These are phyloP conservation scores for Eucalyptus cloeziana DNA, from an alignment of 345 rosid species.

Conservation along the genomic window DNA sequence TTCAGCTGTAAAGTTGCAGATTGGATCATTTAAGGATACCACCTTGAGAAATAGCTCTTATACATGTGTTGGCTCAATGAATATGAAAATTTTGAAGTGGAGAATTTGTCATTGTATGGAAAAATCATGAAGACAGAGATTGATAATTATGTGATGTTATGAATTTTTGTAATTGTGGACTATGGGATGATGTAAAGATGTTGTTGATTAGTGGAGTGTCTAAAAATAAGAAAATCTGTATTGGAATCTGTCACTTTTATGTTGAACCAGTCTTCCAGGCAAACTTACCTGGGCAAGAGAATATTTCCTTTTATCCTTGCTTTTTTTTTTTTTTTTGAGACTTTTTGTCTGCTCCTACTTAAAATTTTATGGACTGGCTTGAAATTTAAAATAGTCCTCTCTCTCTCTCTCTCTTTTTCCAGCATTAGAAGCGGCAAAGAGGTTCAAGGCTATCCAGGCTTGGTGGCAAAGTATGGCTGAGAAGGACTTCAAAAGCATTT, in stretches of 20 bases:
- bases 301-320: not conserved
- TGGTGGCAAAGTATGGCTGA: conserved; percentile 95
- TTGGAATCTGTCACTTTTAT: not conserved
- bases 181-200: not conserved
- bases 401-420: not conserved
- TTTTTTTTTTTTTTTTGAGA: not conserved
- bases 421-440: conserved; percentile 54
- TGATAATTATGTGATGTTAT: not conserved
- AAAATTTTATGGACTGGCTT: not conserved
- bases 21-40: not conserved
- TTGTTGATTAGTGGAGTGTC: not conserved
- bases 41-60: not conserved
- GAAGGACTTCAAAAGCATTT: conserved; percentile 21
- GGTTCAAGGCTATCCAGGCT: conserved; percentile 67
- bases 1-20: not conserved
- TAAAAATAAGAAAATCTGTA: not conserved
- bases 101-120: not conserved
- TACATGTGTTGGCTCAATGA: not conserved
- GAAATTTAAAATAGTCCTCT: not conserved
- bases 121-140: not conserved
- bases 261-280: not conserved
- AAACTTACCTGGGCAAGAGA: not conserved
- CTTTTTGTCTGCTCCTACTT: not conserved
- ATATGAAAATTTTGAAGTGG: not conserved
- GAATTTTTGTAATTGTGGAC: not conserved